Percentiles rank a stretch among this genome's conserved stretches.
Evolutionary conservation across 2,329 filamentous ascomycete species (phyloP).

Genomic region (Claviceps pusilla): DNA sequence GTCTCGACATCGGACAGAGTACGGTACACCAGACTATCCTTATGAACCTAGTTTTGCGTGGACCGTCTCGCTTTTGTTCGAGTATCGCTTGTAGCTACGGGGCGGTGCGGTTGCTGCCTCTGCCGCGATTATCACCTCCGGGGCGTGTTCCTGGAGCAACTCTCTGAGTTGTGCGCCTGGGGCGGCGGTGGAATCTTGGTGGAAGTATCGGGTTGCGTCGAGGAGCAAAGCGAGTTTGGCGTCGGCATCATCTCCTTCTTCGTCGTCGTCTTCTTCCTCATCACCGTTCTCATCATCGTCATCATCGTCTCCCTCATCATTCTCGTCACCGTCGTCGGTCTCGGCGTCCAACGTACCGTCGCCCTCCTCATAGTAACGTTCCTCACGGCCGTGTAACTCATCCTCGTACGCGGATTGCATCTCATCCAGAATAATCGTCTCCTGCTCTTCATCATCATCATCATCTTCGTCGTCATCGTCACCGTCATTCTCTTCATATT

Average conservation of each 20-base stretch:
- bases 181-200: background rate
- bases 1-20: no score
- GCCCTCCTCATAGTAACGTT: no score
- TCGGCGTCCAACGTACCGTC: background rate
- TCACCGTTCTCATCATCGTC: background rate
- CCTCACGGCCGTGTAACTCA: background rate
- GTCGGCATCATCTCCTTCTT: background rate
- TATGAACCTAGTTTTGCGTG: no score
- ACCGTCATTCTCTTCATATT: background rate
- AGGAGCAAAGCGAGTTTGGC: background rate
- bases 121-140: background rate
- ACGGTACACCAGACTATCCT: no score
- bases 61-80: no score
- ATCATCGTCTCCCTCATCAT: background rate
- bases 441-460: conserved; percentile 6
- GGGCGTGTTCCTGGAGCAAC: background rate
- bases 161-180: background rate
- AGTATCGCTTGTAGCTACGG: no score
- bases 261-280: conserved; percentile 1
- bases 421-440: conserved; percentile 1
- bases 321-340: conserved; percentile 1
- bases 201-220: background rate
- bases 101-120: no score
- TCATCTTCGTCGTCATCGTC: background rate
- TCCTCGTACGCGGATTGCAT: background rate